These are phyloP conservation scores for Neurospora sp. DNA, from an alignment of 495 filamentous ascomycete genomes.

Conservation along the genomic window DNA sequence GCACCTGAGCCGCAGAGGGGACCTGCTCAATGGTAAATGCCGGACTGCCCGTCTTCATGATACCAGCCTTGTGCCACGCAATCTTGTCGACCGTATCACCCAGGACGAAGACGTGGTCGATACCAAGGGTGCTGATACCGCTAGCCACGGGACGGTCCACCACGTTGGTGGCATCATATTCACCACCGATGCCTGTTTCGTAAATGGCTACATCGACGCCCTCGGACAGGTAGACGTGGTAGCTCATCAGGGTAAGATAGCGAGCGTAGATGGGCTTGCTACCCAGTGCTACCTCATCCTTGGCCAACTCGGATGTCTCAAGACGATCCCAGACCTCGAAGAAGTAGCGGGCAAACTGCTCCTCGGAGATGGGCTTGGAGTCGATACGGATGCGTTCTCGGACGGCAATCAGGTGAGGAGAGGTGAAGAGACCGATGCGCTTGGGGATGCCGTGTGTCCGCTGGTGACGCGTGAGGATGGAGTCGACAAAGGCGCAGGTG, in stretches of 20 bases:
- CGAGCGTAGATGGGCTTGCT: constrained; percentile 81
- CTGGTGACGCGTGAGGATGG: constrained; percentile 37
- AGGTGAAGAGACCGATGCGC: constrained; percentile 78
- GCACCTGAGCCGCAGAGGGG: constrained; percentile 53
- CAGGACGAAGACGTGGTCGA: constrained; percentile 76
- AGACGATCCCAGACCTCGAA: constrained; percentile 83
- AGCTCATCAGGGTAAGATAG: constrained; percentile 81
- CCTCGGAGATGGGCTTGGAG: constrained; percentile 61
- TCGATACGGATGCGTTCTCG: constrained; percentile 84
- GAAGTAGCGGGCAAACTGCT: constrained; percentile 73
- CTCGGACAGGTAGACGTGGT: constrained; percentile 75
- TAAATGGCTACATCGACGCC: constrained; percentile 76
- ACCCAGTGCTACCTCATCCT: constrained; percentile 18
- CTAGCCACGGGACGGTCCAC: constrained; percentile 60
- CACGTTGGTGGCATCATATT: constrained; percentile 92
- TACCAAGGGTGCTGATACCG: constrained; percentile 77
- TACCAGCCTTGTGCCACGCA: constrained; percentile 94
- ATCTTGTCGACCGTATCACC: constrained; percentile 82
- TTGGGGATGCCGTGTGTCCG: constrained; percentile 21
- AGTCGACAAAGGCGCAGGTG: constrained; percentile 58
- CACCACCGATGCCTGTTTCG: constrained; percentile 88
- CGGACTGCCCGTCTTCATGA: constrained; percentile 64
- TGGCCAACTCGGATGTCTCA: constrained; percentile 27
- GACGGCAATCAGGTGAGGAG: constrained; percentile 79
- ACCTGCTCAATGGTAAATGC: constrained; percentile 71